Conservation (phyloP, 441 rosid species). For the Sinapis alba region DNA sequence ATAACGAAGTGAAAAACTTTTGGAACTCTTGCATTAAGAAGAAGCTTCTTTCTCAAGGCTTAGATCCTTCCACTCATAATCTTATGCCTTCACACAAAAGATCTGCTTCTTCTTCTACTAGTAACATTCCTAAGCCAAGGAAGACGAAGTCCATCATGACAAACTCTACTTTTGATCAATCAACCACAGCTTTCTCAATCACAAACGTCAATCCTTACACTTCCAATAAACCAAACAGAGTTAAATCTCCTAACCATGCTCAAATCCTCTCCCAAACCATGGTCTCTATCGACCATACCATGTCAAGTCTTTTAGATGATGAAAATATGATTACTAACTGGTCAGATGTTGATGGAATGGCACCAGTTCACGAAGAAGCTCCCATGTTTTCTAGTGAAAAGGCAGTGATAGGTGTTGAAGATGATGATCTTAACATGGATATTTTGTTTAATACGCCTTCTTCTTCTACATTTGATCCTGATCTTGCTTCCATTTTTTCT, state of each 20-base stretch:
- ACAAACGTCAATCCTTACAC: constrained; percentile 36
- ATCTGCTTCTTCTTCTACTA: constrained; percentile 24
- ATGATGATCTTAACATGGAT: constrained; percentile 36
- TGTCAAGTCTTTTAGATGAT: constrained; percentile 38
- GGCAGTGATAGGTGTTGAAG: constrained; percentile 21
- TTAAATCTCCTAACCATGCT: constrained; percentile 43
- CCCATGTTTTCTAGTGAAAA: constrained; percentile 17
- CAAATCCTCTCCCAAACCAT: constrained; percentile 6
- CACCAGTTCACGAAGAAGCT: constrained; percentile 22
- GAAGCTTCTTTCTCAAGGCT: constrained; percentile 65
- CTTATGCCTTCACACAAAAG: constrained; percentile 57
- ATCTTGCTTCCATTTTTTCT: constrained; percentile 48
- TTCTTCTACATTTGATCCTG: constrained; percentile 50
- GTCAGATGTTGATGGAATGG: constrained; percentile 37
- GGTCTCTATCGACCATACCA: constrained; percentile 33
- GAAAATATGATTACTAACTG: constrained; percentile 42
- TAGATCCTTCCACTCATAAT: constrained; percentile 72
- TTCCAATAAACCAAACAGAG: constrained; percentile 27
- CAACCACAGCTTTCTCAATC: constrained; percentile 33
- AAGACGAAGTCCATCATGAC: constrained; percentile 22
- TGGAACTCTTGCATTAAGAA: constrained; percentile 80
- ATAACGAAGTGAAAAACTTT: constrained; percentile 76
- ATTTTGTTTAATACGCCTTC: constrained; percentile 47
- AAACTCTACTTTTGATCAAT: constrained; percentile 37
- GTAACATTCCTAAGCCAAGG: constrained; percentile 16